Evolutionary conservation across 257 asterid genomes (phyloP).

Genomic region (Primulina eburnea): DNA sequence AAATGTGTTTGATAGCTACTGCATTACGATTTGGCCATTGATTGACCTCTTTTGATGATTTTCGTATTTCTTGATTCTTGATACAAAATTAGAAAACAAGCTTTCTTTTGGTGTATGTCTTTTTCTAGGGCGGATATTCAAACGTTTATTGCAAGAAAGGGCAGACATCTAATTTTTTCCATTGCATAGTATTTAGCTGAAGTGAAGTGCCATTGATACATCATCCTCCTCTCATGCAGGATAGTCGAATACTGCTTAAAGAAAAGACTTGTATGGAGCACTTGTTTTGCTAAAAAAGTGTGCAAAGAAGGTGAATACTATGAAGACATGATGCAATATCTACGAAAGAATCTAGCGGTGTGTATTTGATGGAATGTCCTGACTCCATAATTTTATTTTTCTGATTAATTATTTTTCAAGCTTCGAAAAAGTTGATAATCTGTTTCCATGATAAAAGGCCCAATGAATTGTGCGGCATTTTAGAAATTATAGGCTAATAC

Average conservation of each 20-base stretch:
- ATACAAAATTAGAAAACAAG: constrained; percentile 8
- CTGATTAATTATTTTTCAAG: constrained; percentile 2
- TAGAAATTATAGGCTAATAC: constrained; percentile 14
- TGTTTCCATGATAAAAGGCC: constrained; percentile 2
- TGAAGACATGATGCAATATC: constrained; percentile 96
- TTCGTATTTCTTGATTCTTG: constrained; percentile 1
- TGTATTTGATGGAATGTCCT: constrained; percentile 30
- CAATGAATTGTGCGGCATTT: constrained; percentile 9
- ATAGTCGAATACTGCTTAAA: constrained; percentile 82
- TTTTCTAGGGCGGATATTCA: neutral
- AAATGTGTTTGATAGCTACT: neutral
- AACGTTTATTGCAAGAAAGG: constrained; percentile 9
- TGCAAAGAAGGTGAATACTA: constrained; percentile 96
- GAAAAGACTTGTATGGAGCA: constrained; percentile 81
- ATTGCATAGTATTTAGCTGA: constrained; percentile 10
- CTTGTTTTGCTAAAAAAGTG: constrained; percentile 85
- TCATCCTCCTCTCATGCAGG: constrained; percentile 47
- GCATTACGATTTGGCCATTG: neutral
- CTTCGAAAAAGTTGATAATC: constrained; percentile 8
- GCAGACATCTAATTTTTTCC: neutral
- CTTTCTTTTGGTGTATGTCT: neutral
- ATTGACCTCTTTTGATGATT: constrained; percentile 1
- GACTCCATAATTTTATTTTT: constrained; percentile 20
- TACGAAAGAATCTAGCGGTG: constrained; percentile 89
- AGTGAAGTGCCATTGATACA: constrained; percentile 18